A percentile compares a stretch with the other conserved stretches of the same genome.
Evolutionary conservation across 148 eudicot species (phyloP).

Genomic region (Chenopodium album): DNA sequence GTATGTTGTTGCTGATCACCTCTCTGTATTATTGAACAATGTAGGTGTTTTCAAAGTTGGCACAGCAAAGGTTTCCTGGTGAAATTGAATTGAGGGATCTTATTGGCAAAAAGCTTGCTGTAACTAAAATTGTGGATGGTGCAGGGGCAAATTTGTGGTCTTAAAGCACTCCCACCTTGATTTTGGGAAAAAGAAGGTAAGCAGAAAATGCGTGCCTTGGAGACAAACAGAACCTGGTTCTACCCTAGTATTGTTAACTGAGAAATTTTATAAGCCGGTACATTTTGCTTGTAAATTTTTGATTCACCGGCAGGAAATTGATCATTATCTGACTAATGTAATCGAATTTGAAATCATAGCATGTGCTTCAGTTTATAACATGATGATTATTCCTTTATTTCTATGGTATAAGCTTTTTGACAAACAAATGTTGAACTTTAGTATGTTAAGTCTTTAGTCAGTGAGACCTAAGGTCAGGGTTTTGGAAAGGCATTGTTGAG

Average conservation of each 20-base stretch:
- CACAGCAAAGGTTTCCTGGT: conserved; percentile 83
- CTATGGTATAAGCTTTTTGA: background rate
- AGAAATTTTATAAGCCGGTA: background rate
- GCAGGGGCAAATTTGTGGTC: conserved; percentile 39
- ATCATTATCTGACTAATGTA: background rate
- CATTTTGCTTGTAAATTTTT: conserved; percentile 1
- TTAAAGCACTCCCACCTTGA: conserved; percentile 1
- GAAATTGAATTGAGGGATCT: conserved; percentile 83
- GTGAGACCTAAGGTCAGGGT: background rate
- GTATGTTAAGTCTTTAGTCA: background rate
- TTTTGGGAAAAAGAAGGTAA: background rate
- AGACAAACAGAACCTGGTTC: background rate
- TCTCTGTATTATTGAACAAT: conserved; percentile 4
- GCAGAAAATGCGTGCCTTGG: background rate
- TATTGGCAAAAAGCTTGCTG: conserved; percentile 48
- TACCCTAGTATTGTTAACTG: background rate
- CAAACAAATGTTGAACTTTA: background rate
- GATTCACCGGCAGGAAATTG: background rate
- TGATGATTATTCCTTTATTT: background rate
- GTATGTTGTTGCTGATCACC: background rate
- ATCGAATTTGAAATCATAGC: background rate
- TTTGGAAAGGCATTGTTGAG: no score
- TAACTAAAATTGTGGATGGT: conserved; percentile 46
- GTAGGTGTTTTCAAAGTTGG: conserved; percentile 85
- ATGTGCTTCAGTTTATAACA: background rate